phyloP scores from a whole-genome alignment of 768 basidiomycete genomes.

The Amanita rubescens region DNA sequence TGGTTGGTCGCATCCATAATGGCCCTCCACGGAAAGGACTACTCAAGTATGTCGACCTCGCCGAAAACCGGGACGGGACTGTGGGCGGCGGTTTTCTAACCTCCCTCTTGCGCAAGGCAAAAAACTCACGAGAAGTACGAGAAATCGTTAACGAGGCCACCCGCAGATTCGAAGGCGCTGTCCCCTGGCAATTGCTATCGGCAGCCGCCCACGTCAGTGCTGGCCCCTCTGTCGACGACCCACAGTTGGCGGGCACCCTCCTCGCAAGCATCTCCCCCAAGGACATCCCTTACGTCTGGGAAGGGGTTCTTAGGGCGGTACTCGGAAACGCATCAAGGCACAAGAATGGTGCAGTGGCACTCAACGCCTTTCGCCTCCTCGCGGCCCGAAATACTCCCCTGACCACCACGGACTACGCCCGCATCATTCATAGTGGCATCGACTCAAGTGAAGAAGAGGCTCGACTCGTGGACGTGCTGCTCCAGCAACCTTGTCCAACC shows the following conservation, averaged over 20 bases:
- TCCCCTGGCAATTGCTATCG: conserved; percentile 18
- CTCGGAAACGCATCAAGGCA: conserved; percentile 19
- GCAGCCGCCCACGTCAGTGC: conserved; percentile 19
- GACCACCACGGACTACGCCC: conserved; percentile 16
- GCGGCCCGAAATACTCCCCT: conserved; percentile 13
- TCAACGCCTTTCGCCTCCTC: conserved; percentile 18
- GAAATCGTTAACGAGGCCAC: conserved; percentile 17
- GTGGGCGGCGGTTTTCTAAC: conserved; percentile 18
- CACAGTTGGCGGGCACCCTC: conserved; percentile 16
- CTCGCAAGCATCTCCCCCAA: conserved; percentile 16
- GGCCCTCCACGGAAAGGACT: conserved; percentile 14
- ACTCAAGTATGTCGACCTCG: conserved; percentile 20
- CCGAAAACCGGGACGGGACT: conserved; percentile 16
- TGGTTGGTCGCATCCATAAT: conserved; percentile 3
- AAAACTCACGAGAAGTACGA: conserved; percentile 18
- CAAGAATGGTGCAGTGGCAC: conserved; percentile 16
- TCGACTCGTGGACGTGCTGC: conserved; percentile 15
- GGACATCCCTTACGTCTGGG: conserved; percentile 16
- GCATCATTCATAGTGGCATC: conserved; percentile 18
- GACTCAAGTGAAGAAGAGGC: conserved; percentile 17
- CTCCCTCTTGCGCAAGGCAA: conserved; percentile 17
- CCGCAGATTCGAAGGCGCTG: conserved; percentile 15
- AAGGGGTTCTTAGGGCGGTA: conserved; percentile 17
- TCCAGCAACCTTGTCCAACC: conserved; percentile 17
- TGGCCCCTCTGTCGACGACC: conserved; percentile 20